Evolutionary conservation across 1,139 yeast species (phyloP).

Genomic region (Yamadazyma diospyri): DNA sequence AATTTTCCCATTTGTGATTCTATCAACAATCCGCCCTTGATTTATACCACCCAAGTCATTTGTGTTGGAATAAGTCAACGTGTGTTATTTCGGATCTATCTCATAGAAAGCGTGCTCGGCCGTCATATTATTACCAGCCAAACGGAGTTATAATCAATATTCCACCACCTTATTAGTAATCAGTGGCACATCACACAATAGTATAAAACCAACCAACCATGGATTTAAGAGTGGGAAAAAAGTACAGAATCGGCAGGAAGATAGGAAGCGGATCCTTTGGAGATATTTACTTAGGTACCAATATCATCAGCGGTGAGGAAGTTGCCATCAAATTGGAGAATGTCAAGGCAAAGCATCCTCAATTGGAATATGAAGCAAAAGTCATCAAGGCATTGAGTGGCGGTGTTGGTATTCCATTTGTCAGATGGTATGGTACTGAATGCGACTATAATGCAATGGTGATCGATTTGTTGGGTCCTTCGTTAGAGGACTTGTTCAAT

Average conservation of each 20-base stretch:
- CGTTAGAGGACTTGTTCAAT: slow-evolving; percentile 91
- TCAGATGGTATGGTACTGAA: slow-evolving; percentile 96
- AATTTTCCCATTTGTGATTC: slow-evolving; percentile 6
- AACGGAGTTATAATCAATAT: too few species aligned
- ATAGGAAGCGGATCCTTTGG: slow-evolving; percentile 98
- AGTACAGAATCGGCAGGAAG: slow-evolving; percentile 91
- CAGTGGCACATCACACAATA: too few species aligned
- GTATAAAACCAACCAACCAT: too few species aligned
- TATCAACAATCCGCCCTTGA: slow-evolving; percentile 4
- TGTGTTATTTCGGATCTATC: too few species aligned
- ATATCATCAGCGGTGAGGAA: slow-evolving; percentile 93
- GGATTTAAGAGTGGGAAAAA: slow-evolving; percentile 93
- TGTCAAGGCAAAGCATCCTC: slow-evolving; percentile 91
- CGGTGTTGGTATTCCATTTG: slow-evolving; percentile 96
- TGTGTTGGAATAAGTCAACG: too few species aligned
- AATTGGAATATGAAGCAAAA: slow-evolving; percentile 92
- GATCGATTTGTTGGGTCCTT: slow-evolving; percentile 91
- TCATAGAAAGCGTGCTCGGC: too few species aligned
- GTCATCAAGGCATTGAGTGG: slow-evolving; percentile 94
- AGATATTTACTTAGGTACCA: slow-evolving; percentile 90
- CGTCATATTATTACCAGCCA: too few species aligned
- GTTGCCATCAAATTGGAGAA: slow-evolving; percentile 95
- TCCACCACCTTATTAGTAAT: too few species aligned
- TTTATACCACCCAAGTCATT: too few species aligned
- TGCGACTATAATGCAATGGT: slow-evolving; percentile 97